Evolutionary conservation across 1,284 basidiomycete species (phyloP).

Genomic region (Puccinia polysora): DNA sequence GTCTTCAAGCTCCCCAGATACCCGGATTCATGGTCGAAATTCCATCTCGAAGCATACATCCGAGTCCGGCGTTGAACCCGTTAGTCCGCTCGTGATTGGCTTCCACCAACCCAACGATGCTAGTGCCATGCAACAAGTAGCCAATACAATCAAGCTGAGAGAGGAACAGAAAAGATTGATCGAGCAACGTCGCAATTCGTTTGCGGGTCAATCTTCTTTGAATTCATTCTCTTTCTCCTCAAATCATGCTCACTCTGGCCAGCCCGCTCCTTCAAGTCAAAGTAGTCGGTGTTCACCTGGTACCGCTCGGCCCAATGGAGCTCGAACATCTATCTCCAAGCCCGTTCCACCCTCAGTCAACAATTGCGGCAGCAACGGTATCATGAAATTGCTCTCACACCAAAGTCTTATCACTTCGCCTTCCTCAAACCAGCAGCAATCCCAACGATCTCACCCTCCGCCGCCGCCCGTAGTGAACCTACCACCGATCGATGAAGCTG

Average conservation of each 20-base stretch:
- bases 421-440: background rate
- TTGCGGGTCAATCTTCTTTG: constrained; percentile 31
- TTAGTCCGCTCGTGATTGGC: constrained; percentile 24
- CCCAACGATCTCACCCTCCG: background rate
- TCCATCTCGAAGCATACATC: constrained; percentile 1
- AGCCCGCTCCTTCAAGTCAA: background rate
- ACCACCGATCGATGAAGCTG: constrained; percentile 2
- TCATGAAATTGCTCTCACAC: background rate
- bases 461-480: background rate
- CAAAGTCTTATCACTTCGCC: background rate
- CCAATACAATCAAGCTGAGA: constrained; percentile 35
- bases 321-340: constrained; percentile 22
- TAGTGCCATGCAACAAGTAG: constrained; percentile 35
- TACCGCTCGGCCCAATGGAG: background rate
- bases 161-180: constrained; percentile 43
- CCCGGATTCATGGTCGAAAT: background rate
- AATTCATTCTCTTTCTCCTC: constrained; percentile 12
- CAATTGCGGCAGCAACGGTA: background rate
- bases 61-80: background rate
- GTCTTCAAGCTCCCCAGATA: constrained; percentile 5
- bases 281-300: constrained; percentile 1
- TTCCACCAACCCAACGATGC: constrained; percentile 22
- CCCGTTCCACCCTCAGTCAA: background rate
- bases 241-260: background rate
- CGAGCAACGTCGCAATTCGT: constrained; percentile 38